Conservation (phyloP, 257 asterid species). For the Salvia miltiorrhiza region DNA sequence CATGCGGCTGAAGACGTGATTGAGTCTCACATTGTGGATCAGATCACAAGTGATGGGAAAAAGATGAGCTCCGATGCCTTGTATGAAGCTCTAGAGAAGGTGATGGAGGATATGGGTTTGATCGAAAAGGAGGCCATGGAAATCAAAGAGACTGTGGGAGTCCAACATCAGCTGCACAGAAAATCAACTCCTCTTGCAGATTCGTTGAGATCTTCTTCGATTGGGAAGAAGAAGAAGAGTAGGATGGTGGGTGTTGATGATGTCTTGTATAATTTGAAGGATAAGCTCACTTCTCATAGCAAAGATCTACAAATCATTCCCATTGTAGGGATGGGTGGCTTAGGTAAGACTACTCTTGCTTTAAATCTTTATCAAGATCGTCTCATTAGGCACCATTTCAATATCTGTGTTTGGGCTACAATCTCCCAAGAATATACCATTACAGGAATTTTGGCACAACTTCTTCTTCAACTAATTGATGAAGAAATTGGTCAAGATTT, state of each 20-base stretch:
- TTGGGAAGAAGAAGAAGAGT: too few relatives aligned
- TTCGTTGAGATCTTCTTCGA: background rate
- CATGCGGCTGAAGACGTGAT: background rate
- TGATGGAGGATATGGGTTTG: background rate
- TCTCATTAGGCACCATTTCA: background rate
- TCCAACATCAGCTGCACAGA: background rate
- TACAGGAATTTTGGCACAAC: background rate
- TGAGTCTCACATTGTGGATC: background rate
- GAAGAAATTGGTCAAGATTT: background rate
- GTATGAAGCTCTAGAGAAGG: background rate
- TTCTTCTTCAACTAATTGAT: background rate
- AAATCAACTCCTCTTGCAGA: background rate
- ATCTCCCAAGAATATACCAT: background rate
- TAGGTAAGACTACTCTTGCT: background rate
- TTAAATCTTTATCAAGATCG: background rate
- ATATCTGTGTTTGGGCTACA: background rate
- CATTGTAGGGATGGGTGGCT: background rate
- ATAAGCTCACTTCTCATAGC: background rate
- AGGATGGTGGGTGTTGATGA: too few relatives aligned
- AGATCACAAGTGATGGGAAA: background rate
- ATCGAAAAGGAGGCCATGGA: background rate
- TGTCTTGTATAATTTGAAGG: too few relatives aligned
- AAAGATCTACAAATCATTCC: background rate
- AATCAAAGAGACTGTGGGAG: too few relatives aligned
- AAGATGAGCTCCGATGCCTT: background rate